A percentile compares a stretch with the other conserved stretches of the same genome.
Evolutionary conservation across 352 stramenopile genomes (phyloP).

Genomic region (Peronospora belbahrii): DNA sequence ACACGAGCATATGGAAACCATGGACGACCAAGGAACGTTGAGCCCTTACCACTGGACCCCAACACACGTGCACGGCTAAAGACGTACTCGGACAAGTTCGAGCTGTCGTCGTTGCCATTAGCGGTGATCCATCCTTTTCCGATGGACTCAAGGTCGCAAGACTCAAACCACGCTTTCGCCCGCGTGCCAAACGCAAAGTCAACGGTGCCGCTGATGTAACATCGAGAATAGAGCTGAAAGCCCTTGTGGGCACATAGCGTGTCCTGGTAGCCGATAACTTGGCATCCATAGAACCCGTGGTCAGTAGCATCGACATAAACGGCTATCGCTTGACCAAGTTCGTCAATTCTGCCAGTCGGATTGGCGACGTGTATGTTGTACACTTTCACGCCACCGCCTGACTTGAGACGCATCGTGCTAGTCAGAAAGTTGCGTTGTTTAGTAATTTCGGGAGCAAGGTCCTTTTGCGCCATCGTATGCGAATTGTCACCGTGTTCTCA

Average conservation of each 20-base stretch:
- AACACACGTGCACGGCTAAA: conserved; percentile 10
- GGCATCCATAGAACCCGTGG: conserved; percentile 10
- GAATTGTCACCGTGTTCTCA: conserved; percentile 10
- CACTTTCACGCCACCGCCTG: conserved; percentile 4
- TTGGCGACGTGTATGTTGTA: conserved; percentile 14
- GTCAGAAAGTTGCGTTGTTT: conserved; percentile 7
- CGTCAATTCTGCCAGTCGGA: no score
- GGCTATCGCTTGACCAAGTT: conserved; percentile 10
- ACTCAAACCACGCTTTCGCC: conserved; percentile 7
- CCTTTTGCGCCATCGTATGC: conserved; percentile 1
- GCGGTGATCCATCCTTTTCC: conserved; percentile 7
- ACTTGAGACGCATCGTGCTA: conserved; percentile 7
- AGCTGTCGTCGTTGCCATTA: conserved; percentile 2
- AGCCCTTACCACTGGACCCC: neutral
- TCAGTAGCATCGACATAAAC: conserved; percentile 6
- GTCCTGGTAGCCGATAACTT: conserved; percentile 12
- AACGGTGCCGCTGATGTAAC: conserved; percentile 7
- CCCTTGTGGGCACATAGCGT: conserved; percentile 10
- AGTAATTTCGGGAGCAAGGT: conserved; percentile 3
- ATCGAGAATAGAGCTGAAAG: conserved; percentile 2
- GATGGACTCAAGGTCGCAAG: conserved; percentile 7
- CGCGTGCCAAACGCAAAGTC: conserved; percentile 14
- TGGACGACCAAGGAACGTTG: conserved; percentile 3
- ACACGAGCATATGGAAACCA: neutral
- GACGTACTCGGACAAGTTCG: conserved; percentile 5